Base-by-base conservation (phyloP, 129 eudicot species). In the Artemisia argyi region DNA sequence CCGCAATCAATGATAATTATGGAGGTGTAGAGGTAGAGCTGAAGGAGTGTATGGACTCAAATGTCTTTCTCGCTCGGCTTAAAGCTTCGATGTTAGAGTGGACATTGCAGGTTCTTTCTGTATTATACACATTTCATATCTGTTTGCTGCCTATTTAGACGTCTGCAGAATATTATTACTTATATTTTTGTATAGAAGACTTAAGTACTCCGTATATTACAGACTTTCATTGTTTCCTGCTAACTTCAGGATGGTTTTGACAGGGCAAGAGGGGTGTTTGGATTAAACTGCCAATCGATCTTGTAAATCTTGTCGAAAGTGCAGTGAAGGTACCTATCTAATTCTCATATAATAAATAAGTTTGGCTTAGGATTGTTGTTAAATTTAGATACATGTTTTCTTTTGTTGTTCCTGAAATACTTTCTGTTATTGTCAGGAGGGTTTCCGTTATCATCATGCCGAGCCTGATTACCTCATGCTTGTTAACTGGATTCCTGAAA, bases 251-350 rank as follows among this genome's bases (percentile, higher is more conserved):
- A 59, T 9, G 66, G 67, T 78, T 73, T 55, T 76, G 47, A 78
- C 84, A 88, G 96, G 89, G 92, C 5, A 91, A 91, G 88, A 91
- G 75, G n/a, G 97, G 97, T 39, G 83, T 88, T 30, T 88, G 97
- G 97, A 81, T 91, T 53, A 88, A 91, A 78, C 35, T 91, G 48
- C 89, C 97, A 15, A 88, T 86, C 53, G 66, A 32, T 52, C 87
- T 88, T 58, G 90, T 54, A 64, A 72, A 81, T 78, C 96, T 91
- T 68, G 83, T 88, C 63, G 91, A 88, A 78, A 55, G 76, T 67
- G 90, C 84, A 39, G 92, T 88, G 59, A 80, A 91, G 97, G 97
- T 88, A 85, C 52, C 9, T 28, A n/a, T 32, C 3, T 35, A 53
- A 30, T 53, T 30, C 69, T 26, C 19, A 53, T n/a, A n/a, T n/a